These are phyloP conservation scores for Selaginella moellendorffii DNA, from an alignment of 75 land plant genomes.

Conservation along the genomic window DNA sequence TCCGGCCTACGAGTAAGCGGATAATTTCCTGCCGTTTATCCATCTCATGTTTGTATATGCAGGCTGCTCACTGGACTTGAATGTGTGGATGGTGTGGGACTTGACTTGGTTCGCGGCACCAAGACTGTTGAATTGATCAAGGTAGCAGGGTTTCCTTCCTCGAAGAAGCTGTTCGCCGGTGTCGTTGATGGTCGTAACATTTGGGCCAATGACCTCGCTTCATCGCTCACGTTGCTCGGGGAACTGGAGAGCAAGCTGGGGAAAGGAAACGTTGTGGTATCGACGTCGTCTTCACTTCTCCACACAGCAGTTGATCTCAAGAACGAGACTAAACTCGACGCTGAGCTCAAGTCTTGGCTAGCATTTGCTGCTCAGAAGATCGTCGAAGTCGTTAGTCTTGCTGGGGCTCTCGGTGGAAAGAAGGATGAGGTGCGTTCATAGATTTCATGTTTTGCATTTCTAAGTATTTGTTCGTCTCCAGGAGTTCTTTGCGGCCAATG, in stretches of 20 bases:
- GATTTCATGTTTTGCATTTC: background rate
- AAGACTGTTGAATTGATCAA: constrained; percentile 51
- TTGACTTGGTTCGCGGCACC: constrained; percentile 68
- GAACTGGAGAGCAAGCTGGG: constrained; percentile 38
- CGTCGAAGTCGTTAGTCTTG: constrained; percentile 44
- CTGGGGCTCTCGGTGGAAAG: constrained; percentile 53
- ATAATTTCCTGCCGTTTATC: background rate
- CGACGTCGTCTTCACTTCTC: constrained; percentile 66
- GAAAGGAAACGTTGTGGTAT: constrained; percentile 73
- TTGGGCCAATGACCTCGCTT: constrained; percentile 68
- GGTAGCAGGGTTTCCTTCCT: constrained; percentile 40
- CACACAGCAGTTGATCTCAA: constrained; percentile 73
- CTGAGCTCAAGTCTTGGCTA: constrained; percentile 67
- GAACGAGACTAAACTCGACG: constrained; percentile 63
- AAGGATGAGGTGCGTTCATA: constrained; percentile 44
- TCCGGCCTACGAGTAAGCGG: constrained; percentile 43
- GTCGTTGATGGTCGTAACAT: constrained; percentile 83
- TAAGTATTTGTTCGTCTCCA: constrained; percentile 9
- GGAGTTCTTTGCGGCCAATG: constrained; percentile 35
- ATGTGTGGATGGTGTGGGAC: constrained; percentile 43
- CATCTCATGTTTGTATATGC: constrained; percentile 2
- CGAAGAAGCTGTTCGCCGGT: constrained; percentile 63
- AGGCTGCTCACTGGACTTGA: constrained; percentile 43
- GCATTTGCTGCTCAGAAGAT: constrained; percentile 55
- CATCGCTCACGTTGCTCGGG: constrained; percentile 33